A percentile compares a stretch with the other conserved stretches of the same genome.
These are phyloP conservation scores for Prototheca cutis DNA, from an alignment of 163 green algal genomes.

Conservation along the genomic window DNA sequence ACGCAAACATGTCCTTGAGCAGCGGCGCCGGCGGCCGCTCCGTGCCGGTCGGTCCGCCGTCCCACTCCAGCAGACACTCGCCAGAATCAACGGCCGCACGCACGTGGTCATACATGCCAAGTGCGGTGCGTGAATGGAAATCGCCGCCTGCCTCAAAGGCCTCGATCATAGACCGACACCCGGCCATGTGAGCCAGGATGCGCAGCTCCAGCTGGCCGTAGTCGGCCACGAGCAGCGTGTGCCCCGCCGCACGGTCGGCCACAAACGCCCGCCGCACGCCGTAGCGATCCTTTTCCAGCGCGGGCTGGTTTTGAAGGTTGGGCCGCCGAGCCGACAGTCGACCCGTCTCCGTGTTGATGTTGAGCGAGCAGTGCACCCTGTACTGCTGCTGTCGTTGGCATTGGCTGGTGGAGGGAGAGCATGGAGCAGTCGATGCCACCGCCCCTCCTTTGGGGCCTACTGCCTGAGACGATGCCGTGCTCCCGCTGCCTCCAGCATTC, in stretches of 20 bases:
- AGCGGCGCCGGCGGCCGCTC: slow-evolving; percentile 47
- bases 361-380: slow-evolving; percentile 90
- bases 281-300: slow-evolving; percentile 95
- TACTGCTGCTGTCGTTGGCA: slow-evolving; percentile 9
- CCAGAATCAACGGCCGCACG: slow-evolving; percentile 48
- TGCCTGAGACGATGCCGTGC: too few relatives aligned
- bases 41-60: slow-evolving; percentile 24
- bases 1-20: slow-evolving; percentile 85
- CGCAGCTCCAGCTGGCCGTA: slow-evolving; percentile 98
- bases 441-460: too few relatives aligned
- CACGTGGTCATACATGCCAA: slow-evolving; percentile 96
- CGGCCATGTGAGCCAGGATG: slow-evolving; percentile 89
- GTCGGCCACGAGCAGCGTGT: slow-evolving; percentile 86
- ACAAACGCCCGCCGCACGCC: slow-evolving; percentile 85
- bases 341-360: slow-evolving; percentile 96
- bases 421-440: too few relatives aligned
- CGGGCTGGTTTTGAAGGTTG: slow-evolving; percentile 98
- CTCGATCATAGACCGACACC: slow-evolving; percentile 68
- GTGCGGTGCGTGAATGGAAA: slow-evolving; percentile 91
- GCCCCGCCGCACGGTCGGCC: slow-evolving; percentile 36
- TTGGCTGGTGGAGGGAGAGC: background rate
- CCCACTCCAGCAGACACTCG: slow-evolving; percentile 68
- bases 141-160: slow-evolving; percentile 89
- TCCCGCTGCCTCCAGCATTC: too few relatives aligned
- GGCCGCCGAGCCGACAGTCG: slow-evolving; percentile 73